phyloP scores from a whole-genome alignment of 2,329 filamentous ascomycete species.

The Penicillium paneum region DNA sequence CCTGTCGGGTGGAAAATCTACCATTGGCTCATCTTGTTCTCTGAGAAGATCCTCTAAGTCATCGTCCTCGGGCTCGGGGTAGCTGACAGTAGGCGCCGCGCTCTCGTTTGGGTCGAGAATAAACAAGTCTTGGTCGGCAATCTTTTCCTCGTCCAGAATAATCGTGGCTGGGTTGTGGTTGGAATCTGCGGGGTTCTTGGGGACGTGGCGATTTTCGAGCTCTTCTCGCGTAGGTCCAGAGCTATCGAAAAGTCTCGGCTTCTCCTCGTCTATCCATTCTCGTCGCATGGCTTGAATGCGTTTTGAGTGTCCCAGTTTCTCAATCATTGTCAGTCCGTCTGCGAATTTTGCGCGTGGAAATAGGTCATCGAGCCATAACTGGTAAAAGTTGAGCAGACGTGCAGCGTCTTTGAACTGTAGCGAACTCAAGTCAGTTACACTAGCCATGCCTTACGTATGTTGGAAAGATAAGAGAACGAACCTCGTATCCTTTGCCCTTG shows the following conservation, averaged over 20 bases:
- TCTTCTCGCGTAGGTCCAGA: neutral
- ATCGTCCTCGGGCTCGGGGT: slow-evolving; percentile 41
- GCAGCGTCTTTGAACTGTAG: slow-evolving; percentile 76
- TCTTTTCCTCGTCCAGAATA: neutral
- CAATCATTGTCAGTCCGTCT: slow-evolving; percentile 84
- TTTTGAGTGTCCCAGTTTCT: slow-evolving; percentile 87
- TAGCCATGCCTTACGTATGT: neutral
- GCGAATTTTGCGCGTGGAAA: slow-evolving; percentile 93
- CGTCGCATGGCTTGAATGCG: slow-evolving; percentile 69
- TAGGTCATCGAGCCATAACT: slow-evolving; percentile 93
- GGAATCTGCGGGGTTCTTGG: neutral
- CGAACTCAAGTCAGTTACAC: slow-evolving; percentile 9
- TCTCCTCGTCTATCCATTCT: slow-evolving; percentile 77
- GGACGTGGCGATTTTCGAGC: neutral
- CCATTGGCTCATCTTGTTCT: slow-evolving; percentile 39
- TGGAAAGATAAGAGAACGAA: slow-evolving; percentile 31
- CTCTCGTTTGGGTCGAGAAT: slow-evolving; percentile 24
- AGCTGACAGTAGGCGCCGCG: slow-evolving; percentile 8
- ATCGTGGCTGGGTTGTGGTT: neutral
- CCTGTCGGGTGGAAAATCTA: neutral
- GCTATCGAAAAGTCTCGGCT: slow-evolving; percentile 24
- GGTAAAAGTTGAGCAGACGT: slow-evolving; percentile 82
- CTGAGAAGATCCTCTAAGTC: slow-evolving; percentile 55
- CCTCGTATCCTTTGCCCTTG: slow-evolving; percentile 93
- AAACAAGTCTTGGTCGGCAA: slow-evolving; percentile 26